Percentiles rank a stretch among this genome's conserved stretches.
Evolutionary conservation across 2,329 filamentous ascomycete genomes (phyloP).

Genomic region (Ascochyta koolunga): DNA sequence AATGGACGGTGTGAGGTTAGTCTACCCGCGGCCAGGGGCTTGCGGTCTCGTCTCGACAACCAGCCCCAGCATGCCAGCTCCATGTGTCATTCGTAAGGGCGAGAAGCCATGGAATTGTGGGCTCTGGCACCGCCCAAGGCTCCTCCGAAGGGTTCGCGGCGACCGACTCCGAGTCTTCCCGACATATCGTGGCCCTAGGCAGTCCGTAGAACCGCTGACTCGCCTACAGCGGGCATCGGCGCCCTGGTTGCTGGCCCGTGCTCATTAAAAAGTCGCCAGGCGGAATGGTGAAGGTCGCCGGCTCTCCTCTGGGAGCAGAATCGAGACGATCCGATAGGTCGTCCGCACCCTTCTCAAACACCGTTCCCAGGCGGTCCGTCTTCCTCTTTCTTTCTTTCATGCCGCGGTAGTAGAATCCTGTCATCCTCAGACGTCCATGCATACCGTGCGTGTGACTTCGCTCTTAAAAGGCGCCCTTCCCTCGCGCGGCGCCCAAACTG

Average conservation of each 20-base stretch:
- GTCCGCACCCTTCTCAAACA: constrained; percentile 20
- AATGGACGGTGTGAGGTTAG: constrained; percentile 9
- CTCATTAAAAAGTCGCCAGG: constrained; percentile 15
- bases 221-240: constrained; percentile 11
- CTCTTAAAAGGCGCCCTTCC: constrained; percentile 43
- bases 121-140: constrained; percentile 4
- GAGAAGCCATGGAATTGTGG: constrained; percentile 20
- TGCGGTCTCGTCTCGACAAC: constrained; percentile 16
- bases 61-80: constrained; percentile 5
- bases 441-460: constrained; percentile 33
- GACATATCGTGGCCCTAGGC: constrained; percentile 13
- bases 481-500: constrained; percentile 25
- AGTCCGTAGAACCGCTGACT: constrained; percentile 14
- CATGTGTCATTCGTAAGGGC: constrained; percentile 19
- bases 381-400: constrained; percentile 39
- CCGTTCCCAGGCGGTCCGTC: constrained; percentile 27
- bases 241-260: constrained; percentile 6
- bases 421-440: constrained; percentile 43
- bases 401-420: constrained; percentile 36
- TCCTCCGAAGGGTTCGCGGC: background rate
- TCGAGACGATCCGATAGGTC: constrained; percentile 38
- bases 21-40: constrained; percentile 14
- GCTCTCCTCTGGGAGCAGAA: constrained; percentile 14
- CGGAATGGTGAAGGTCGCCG: constrained; percentile 18
- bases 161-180: constrained; percentile 9